These are phyloP conservation scores for Teratosphaeria viscida DNA, from an alignment of 2,329 filamentous ascomycete species.

Conservation along the genomic window DNA sequence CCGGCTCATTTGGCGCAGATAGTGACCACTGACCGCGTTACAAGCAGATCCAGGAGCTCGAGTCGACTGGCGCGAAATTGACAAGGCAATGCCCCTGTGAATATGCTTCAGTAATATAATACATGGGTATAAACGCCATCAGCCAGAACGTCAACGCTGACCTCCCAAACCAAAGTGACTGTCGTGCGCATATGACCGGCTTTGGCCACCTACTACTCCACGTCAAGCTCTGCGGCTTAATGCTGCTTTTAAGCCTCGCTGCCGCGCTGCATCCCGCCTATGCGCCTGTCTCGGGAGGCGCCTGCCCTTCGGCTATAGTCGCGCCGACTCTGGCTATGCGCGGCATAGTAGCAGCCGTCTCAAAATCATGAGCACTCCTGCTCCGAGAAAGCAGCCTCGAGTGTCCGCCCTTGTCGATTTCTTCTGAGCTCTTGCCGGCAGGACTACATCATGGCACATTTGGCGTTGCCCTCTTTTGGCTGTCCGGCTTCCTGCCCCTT, in stretches of 20 bases:
- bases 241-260: background rate
- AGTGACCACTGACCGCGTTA: background rate
- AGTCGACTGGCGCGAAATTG: background rate
- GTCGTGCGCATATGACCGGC: background rate
- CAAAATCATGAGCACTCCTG: background rate
- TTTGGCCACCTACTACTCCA: background rate
- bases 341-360: background rate
- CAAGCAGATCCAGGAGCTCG: background rate
- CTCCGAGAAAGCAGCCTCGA: background rate
- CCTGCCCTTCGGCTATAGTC: background rate
- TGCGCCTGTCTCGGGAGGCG: background rate
- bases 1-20: background rate
- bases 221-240: background rate
- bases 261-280: background rate
- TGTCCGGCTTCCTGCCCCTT: conserved; percentile 75
- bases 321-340: background rate
- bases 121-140: background rate
- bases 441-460: conserved; percentile 72
- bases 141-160: background rate
- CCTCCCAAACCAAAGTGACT: background rate
- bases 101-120: background rate
- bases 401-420: background rate
- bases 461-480: conserved; percentile 68
- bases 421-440: background rate
- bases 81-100: background rate